Percentiles rank a stretch among this genome's conserved stretches.
These are phyloP conservation scores for Scopulariopsis brevicaulis DNA, from an alignment of 2,329 filamentous ascomycete species.

Conservation along the genomic window DNA sequence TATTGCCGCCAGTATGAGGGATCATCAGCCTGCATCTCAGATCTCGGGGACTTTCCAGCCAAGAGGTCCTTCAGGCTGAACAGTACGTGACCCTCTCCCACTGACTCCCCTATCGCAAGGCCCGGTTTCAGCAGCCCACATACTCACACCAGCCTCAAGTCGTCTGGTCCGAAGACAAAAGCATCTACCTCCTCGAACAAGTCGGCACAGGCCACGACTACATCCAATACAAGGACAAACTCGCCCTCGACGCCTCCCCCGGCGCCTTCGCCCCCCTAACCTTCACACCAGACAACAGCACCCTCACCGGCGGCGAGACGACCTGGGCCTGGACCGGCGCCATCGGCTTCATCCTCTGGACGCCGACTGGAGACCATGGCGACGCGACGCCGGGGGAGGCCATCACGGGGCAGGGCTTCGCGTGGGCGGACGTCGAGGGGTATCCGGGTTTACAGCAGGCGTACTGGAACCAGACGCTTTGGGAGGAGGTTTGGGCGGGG, in stretches of 20 bases:
- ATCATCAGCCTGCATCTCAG: background rate
- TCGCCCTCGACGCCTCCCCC: slow-evolving; percentile 3
- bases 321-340: slow-evolving; percentile 3
- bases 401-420: slow-evolving; percentile 1
- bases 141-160: background rate
- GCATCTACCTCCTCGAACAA: background rate
- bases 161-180: slow-evolving; percentile 1
- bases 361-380: background rate
- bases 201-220: background rate
- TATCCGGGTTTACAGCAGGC: slow-evolving; percentile 3
- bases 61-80: background rate
- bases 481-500: slow-evolving; percentile 1
- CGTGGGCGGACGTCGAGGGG: background rate
- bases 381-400: background rate
- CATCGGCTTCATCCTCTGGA: slow-evolving; percentile 1
- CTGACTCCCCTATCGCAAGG: background rate
- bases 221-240: slow-evolving; percentile 3
- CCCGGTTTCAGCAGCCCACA: no score
- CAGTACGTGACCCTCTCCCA: background rate
- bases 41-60: slow-evolving; percentile 4
- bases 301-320: slow-evolving; percentile 1
- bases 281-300: slow-evolving; percentile 4
- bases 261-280: background rate
- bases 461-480: slow-evolving; percentile 3
- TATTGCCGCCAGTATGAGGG: slow-evolving; percentile 1